Evolutionary conservation across 2,329 filamentous ascomycete species (phyloP), one percentile per base, ranked within the genome.

Genomic region (Bipolaris bicolor): DNA sequence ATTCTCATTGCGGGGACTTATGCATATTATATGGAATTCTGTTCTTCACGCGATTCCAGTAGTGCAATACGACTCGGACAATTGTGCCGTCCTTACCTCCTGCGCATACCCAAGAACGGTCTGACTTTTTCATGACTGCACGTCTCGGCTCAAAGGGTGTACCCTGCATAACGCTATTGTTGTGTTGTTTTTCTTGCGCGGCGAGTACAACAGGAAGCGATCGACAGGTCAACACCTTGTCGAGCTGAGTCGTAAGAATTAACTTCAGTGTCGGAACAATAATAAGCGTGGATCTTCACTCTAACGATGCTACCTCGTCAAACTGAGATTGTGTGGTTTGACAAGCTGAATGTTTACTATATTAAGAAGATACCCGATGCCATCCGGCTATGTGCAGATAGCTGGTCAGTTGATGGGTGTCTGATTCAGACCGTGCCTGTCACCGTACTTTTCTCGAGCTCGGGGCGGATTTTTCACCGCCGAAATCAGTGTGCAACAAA

Each of bases 1-100:
- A 13, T 48, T 7, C 26, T 22, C 13, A 26, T 37, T 18, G 26
- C 15, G 44, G 20, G 31, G 31, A 24, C 24, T 16, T 31, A 31
- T 44, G 37, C 44, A 39, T n/a, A 15, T 44, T 57, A 53, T 57
- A 57, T 57, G 31, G 9, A 15, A 7, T 43, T n/a, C 26, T 26
- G 22, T 29, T 24, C 18, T 43, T 46, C 29, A 31, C 9, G 31
- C 39, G 22, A 33, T n/a, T 24, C 18, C 31, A 15, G 16, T 36
- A 53, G 18, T 22, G 48, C 13, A 36, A 43, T 37, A 31, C 29
- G 22, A 13, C n/a, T 34, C 13, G 11, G 16, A 49, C 22, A 15
- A 16, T 43, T 36, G 26, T 48, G 31, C 13, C 31, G 44, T 53
- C 44, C 43, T 31, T 18, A 7, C 29, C 26, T 51, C 43, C n/a